These are phyloP conservation scores for Penicillium sp. DNA, from an alignment of 2,329 filamentous ascomycete genomes.

Conservation along the genomic window DNA sequence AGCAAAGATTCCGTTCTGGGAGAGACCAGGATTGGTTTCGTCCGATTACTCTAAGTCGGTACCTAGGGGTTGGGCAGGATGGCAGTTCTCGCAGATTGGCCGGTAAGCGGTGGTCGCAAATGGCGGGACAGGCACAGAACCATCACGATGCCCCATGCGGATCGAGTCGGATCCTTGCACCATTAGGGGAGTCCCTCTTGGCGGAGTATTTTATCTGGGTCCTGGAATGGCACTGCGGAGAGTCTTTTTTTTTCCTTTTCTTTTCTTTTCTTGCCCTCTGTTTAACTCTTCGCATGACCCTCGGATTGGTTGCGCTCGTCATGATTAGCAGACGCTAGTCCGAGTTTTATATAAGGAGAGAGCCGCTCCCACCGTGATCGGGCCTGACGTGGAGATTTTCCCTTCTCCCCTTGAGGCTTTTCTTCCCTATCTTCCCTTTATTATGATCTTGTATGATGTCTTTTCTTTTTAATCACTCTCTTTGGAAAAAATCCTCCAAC, in stretches of 20 bases:
- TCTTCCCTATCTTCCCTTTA: not conserved
- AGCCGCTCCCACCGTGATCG: constrained; percentile 21
- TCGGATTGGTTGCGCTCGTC: constrained; percentile 29
- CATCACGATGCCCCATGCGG: constrained; percentile 32
- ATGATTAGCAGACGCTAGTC: constrained; percentile 32
- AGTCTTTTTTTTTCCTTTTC: not conserved
- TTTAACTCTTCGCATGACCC: constrained; percentile 6
- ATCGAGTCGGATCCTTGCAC: constrained; percentile 35
- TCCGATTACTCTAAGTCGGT: not conserved
- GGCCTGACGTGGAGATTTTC: constrained; percentile 15
- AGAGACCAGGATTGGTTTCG: not conserved
- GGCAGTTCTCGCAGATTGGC: not conserved
- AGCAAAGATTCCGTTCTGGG: not conserved
- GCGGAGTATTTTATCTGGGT: constrained; percentile 5
- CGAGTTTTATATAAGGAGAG: constrained; percentile 33
- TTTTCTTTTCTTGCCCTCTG: constrained; percentile 4
- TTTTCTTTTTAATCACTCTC: too few relatives aligned
- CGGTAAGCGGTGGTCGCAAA: constrained; percentile 23
- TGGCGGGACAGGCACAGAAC: constrained; percentile 37
- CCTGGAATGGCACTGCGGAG: not conserved
- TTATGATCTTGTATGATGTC: not conserved
- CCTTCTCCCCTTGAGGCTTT: constrained; percentile 9
- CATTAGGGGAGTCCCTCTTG: constrained; percentile 16
- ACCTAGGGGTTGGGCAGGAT: not conserved
- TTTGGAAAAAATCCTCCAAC: too few relatives aligned